Evolutionary conservation across 805 yeast species (phyloP), one percentile per base, ranked within the genome.

Genomic region (Candida piceae): DNA sequence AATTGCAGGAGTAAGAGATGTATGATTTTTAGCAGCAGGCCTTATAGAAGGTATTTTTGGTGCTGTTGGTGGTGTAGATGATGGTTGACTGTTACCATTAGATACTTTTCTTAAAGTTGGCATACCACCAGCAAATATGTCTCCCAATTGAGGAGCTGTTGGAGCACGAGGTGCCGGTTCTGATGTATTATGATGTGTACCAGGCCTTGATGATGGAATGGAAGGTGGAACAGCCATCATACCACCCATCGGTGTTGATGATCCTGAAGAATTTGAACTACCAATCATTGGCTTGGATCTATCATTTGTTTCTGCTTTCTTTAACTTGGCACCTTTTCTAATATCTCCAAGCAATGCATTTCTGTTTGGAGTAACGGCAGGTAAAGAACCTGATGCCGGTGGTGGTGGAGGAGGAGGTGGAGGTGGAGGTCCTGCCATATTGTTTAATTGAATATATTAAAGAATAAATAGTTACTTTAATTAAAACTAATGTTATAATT

Each of bases 271-370:
- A 3, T 44, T 7, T 27, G 51, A 37, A 23, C 59, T 45, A 32
- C 74, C 69, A 22, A 76, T 57, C 42, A 45, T 34, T 3, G 89
- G 86, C 1, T 72, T 75, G 39, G 84, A 75, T 63, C 96, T 62
- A 67, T 76, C 80, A 61, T 73, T 63, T 44, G 97, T 74, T 44
- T 59, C 64, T 1, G 85, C 76, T 44, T 81, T 78, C 52, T 78
- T 80, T 38, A 82, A 65, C 31, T 50, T 58, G 35, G 55, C 62
- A 16, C 89, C 90, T 44, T 84, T 83, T 51, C 87, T 75, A 46
- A 90, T 90, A 56, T 85, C 95, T 21, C 93, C 86, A 18, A 90
- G 67, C 35, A 90, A 55, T 2, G 80, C 79, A 44, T 71, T 71
- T 55, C 78, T 60, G 15, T 68, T 70, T 8, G 62, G 53, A 7